phyloP scores from a whole-genome alignment of 495 filamentous ascomycete genomes.

The Platismatia glauca region DNA sequence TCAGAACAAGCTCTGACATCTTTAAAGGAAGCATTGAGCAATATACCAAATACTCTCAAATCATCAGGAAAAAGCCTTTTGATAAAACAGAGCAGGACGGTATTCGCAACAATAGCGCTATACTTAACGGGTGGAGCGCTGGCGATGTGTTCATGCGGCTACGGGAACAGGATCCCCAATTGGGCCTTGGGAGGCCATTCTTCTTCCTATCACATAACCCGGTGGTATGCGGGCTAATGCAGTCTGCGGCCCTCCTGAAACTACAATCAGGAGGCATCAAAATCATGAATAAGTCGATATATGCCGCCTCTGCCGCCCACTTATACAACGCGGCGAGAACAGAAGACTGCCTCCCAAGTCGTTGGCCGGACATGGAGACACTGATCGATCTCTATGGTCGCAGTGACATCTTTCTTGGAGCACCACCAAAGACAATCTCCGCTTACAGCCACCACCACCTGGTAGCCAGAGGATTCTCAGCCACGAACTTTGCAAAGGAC shows the following conservation, averaged over 20 bases:
- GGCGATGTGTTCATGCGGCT: not conserved
- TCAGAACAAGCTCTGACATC: not conserved
- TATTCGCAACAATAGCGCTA: not conserved
- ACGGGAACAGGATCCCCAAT: not conserved
- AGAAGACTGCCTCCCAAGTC: not conserved
- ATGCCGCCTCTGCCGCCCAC: not conserved
- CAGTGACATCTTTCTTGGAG: not conserved
- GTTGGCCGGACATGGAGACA: not conserved
- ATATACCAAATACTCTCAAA: not conserved
- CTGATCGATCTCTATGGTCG: not conserved
- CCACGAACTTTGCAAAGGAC: not conserved
- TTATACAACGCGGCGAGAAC: not conserved
- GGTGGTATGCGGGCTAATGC: not conserved
- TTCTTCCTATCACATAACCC: not conserved
- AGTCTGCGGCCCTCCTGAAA: not conserved
- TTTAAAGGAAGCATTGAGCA: not conserved
- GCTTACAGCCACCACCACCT: not conserved
- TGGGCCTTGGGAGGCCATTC: not conserved
- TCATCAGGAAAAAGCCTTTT: not conserved
- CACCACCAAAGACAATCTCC: not conserved
- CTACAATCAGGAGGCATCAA: not conserved
- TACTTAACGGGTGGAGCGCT: not conserved
- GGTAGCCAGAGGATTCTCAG: not conserved
- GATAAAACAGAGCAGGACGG: not conserved
- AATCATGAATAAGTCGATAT: not conserved